A percentile compares a stretch with the other conserved stretches of the same genome.
Evolutionary conservation across 164 flowering plant species (phyloP).

Genomic region (Chimonanthus salicifolius): DNA sequence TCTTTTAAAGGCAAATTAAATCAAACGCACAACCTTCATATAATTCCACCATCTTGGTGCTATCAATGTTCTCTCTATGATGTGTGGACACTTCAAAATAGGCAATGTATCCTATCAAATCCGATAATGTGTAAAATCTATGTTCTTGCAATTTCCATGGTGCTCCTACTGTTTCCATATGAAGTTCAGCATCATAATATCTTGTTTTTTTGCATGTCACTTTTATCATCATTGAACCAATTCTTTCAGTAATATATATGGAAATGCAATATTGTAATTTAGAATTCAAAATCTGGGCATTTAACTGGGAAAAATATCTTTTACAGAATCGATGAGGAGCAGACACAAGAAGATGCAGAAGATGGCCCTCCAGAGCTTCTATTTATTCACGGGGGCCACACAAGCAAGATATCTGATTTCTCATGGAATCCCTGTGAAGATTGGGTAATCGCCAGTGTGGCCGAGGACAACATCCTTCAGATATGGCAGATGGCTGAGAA

Average conservation of each 20-base stretch:
- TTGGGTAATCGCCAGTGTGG: constrained; percentile 95
- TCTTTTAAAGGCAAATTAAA: no score
- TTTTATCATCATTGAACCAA: neutral
- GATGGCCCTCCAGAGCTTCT: constrained; percentile 98
- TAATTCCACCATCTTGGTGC: no score
- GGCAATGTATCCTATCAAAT: no score
- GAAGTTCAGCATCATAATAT: no score
- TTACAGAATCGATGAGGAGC: constrained; percentile 84
- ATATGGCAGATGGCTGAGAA: constrained; percentile 99
- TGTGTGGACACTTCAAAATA: no score
- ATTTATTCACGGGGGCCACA: constrained; percentile 96
- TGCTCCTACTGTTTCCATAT: no score
- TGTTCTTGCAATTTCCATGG: no score
- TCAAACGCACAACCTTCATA: no score
- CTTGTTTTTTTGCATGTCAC: neutral
- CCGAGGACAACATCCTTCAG: constrained; percentile 94
- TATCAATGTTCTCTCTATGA: no score
- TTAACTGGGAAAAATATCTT: neutral
- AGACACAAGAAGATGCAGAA: constrained; percentile 91
- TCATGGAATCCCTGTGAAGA: constrained; percentile 99
- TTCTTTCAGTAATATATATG: neutral
- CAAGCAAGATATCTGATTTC: constrained; percentile 94
- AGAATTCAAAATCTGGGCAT: neutral
- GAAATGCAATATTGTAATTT: no score
- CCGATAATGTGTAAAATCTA: no score